Evolutionary conservation across 768 basidiomycete species (phyloP), one percentile per base, ranked within the genome.

Genomic region (Suillus subaureus): DNA sequence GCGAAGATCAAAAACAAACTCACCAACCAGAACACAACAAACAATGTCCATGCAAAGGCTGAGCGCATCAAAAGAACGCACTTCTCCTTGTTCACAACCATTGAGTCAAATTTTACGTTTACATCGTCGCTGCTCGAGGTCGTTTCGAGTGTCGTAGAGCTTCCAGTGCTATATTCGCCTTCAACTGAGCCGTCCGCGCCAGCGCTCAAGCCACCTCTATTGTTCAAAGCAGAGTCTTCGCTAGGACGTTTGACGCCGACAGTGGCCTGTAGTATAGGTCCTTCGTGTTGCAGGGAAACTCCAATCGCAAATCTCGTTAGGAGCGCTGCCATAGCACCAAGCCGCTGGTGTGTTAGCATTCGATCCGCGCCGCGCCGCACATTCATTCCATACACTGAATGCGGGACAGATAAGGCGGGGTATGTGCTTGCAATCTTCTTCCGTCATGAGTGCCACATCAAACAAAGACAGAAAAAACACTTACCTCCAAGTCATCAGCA

Each of bases 21-120:
- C 66, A 91, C 89, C 70, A 86, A 79, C 93, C 93, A 95, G 79
- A 95, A 95, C n/a, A 83, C 68, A 26, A 92, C 71, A 77, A 94
- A 94, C 37, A 90, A 68, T 0, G 73, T 58, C 79, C 86, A 85
- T 0, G 89, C 87, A 23, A 91, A 75, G 2, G 70, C 62, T 54
- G 90, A 81, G 70, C 92, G 87, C 8, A 81, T 76, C 47, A 79
- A 79, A 67, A 89, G 86, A 42, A 89, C 88, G 66, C 80, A 83
- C 63, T 77, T 80, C 70, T 90, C 88, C 39, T 82, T 82, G n/a
- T 68, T 63, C 5, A 2, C 68, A 7, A 75, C 66, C 4, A 68
- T 69, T 1, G 56, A 42, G n/a, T 64, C 70, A 57, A 69, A 77
- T 15, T 75, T 69, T 13, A 13, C 23, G 15, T 63, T 61, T 21